Evolutionary conservation across 805 yeast species (phyloP).

Genomic region (Schwanniomyces polymorphus): DNA sequence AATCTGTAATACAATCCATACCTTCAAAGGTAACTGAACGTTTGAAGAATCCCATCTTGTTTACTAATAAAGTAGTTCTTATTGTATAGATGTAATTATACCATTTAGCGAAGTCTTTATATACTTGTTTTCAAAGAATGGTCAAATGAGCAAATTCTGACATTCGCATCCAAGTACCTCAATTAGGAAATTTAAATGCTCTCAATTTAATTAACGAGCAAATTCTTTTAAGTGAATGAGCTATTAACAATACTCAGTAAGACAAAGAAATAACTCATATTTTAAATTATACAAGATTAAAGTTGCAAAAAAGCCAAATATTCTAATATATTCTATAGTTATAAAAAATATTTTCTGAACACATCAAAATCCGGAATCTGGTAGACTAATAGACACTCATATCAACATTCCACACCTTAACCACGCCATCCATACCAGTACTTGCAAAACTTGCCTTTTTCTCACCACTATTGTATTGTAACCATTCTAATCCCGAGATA

Average conservation of each 20-base stretch:
- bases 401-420: conserved; percentile 68
- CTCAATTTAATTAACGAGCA: neutral
- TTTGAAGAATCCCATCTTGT: conserved; percentile 3
- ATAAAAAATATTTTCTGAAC: neutral
- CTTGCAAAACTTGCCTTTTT: conserved; percentile 48
- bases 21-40: conserved; percentile 28
- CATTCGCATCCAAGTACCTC: neutral
- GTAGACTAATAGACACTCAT: conserved; percentile 5
- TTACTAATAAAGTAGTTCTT: neutral
- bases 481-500: conserved; percentile 74
- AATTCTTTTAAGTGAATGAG: neutral
- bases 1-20: conserved; percentile 38
- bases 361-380: no score
- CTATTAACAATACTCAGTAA: neutral
- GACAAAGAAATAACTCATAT: neutral
- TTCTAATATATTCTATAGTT: neutral
- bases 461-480: conserved; percentile 27
- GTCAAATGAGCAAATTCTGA: neutral
- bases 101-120: neutral
- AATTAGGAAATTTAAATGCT: conserved; percentile 1
- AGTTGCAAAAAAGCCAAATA: neutral
- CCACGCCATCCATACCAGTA: conserved; percentile 79
- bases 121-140: neutral
- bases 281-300: neutral
- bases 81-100: neutral